Percentiles rank a stretch among this genome's conserved stretches.
Evolutionary conservation across 345 rosid species (phyloP).

Genomic region (Pistacia atlantica): DNA sequence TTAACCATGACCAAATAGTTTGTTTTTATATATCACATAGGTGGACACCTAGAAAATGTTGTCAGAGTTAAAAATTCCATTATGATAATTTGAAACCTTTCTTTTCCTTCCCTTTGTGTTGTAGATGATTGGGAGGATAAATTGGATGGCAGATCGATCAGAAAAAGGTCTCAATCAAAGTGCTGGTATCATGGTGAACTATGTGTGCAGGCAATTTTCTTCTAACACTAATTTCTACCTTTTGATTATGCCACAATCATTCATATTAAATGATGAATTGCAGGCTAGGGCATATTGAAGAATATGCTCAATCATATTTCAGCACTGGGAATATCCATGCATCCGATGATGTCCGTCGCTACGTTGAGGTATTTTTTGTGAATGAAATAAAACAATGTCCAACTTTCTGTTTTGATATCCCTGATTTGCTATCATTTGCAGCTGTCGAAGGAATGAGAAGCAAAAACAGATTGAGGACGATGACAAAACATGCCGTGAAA

Average conservation of each 20-base stretch:
- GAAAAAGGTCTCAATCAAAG: constrained; percentile 75
- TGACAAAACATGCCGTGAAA: background rate
- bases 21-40: background rate
- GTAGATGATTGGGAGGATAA: constrained; percentile 92
- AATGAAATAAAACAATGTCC: constrained; percentile 1
- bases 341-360: constrained; percentile 37
- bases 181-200: constrained; percentile 91
- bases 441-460: constrained; percentile 26
- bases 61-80: background rate
- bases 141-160: constrained; percentile 92
- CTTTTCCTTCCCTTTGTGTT: background rate
- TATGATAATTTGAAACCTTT: background rate
- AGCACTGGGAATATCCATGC: constrained; percentile 67
- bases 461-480: constrained; percentile 12
- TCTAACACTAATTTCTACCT: background rate
- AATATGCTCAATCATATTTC: constrained; percentile 77
- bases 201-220: constrained; percentile 72
- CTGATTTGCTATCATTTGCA: constrained; percentile 23
- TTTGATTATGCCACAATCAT: background rate
- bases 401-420: background rate
- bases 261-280: constrained; percentile 18
- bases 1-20: too few relatives aligned
- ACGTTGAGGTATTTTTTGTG: constrained; percentile 29
- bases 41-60: background rate
- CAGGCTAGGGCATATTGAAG: constrained; percentile 83